Percentiles rank a stretch among this genome's conserved stretches.
Evolutionary conservation across 805 yeast species (phyloP).

Genomic region (Blastobotrys attinorum): DNA sequence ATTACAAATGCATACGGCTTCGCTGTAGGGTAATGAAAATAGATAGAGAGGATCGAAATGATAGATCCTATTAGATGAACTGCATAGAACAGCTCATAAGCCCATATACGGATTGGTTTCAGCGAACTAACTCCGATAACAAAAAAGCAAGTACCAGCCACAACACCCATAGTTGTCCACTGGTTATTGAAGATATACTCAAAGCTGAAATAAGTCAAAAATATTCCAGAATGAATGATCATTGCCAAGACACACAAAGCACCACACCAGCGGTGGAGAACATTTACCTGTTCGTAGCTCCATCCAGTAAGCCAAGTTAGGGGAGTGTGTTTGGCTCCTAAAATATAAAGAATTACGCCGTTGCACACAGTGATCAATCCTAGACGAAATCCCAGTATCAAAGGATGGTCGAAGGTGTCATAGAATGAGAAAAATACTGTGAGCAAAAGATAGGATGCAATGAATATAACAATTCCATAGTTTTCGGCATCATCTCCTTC

Average conservation of each 20-base stretch:
- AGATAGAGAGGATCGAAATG: conserved; percentile 16
- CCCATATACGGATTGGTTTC: conserved; percentile 7
- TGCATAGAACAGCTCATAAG: conserved; percentile 18
- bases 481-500: conserved; percentile 11
- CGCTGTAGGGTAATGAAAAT: conserved; percentile 16
- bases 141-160: conserved; percentile 16
- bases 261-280: conserved; percentile 36
- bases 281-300: conserved; percentile 38
- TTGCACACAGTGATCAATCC: conserved; percentile 18
- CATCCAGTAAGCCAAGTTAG: conserved; percentile 31
- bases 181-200: conserved; percentile 14
- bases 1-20: conserved; percentile 19
- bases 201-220: conserved; percentile 14
- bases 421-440: conserved; percentile 9
- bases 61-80: conserved; percentile 16
- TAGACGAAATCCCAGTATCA: conserved; percentile 17
- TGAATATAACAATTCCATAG: conserved; percentile 8
- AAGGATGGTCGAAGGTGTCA: conserved; percentile 5
- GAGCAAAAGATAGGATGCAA: conserved; percentile 7
- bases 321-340: conserved; percentile 22
- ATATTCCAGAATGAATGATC: conserved; percentile 13
- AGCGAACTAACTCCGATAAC: conserved; percentile 16
- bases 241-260: conserved; percentile 10
- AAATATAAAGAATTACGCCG: conserved; percentile 18
- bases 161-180: conserved; percentile 17